Percentiles rank a stretch among this genome's conserved stretches.
These are phyloP conservation scores for Fusarium domesticum DNA, from an alignment of 2,329 filamentous ascomycete species.

Conservation along the genomic window DNA sequence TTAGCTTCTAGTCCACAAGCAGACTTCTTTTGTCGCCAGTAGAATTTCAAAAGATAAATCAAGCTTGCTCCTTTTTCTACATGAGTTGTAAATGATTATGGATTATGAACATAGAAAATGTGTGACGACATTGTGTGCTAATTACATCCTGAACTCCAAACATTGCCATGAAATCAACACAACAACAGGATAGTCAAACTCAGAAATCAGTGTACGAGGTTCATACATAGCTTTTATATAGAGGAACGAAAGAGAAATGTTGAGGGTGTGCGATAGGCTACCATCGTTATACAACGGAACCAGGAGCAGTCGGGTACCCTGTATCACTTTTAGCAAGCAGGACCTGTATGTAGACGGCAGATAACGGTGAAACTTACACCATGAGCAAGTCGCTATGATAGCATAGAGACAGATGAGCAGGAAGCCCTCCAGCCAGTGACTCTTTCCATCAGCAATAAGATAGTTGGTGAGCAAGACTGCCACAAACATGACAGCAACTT, in stretches of 20 bases:
- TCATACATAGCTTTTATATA: neutral
- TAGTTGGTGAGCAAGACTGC: constrained; percentile 84
- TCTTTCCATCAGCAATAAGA: constrained; percentile 77
- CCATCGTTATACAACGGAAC: neutral
- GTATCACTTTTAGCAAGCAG: constrained; percentile 6
- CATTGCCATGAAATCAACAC: neutral
- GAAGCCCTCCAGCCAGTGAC: constrained; percentile 77
- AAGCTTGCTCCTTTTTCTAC: too few relatives aligned
- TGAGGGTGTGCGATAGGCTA: neutral
- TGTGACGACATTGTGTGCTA: neutral
- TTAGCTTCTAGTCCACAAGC: too few relatives aligned
- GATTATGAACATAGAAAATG: neutral
- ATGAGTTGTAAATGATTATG: too few relatives aligned
- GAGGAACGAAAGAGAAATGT: neutral
- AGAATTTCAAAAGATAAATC: too few relatives aligned
- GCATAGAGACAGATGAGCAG: constrained; percentile 73
- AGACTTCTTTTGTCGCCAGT: too few relatives aligned
- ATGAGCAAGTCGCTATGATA: constrained; percentile 71
- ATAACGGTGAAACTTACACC: constrained; percentile 49
- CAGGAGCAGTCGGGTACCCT: constrained; percentile 21
- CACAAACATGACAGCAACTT: constrained; percentile 81
- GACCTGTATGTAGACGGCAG: neutral
- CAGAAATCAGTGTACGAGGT: neutral
- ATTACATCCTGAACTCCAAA: neutral
- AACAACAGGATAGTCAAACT: neutral